Conservation (phyloP, 2,329 filamentous ascomycete genomes). For the Neocucurbitaria cava region DNA sequence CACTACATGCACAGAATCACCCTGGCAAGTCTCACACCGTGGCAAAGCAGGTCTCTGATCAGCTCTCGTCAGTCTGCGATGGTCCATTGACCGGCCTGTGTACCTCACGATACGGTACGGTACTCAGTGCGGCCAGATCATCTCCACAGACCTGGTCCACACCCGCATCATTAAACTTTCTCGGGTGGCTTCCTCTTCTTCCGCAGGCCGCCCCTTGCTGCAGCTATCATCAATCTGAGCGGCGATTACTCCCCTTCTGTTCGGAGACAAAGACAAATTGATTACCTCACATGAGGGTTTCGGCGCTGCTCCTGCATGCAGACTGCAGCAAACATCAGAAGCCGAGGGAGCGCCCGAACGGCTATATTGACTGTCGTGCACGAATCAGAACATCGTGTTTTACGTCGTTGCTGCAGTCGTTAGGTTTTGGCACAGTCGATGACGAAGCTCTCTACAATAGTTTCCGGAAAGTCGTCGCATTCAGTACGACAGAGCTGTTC, state of each 20-base stretch:
- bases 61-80: background rate
- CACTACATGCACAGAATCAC: constrained; percentile 6
- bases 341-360: background rate
- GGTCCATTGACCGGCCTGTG: constrained; percentile 1
- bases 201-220: constrained; percentile 7
- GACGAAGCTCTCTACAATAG: background rate
- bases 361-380: background rate
- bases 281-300: constrained; percentile 2
- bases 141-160: constrained; percentile 16
- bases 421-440: background rate
- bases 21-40: constrained; percentile 1
- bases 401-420: background rate
- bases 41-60: constrained; percentile 1
- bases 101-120: constrained; percentile 2
- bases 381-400: background rate
- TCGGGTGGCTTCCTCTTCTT: constrained; percentile 14
- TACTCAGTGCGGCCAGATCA: background rate
- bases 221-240: background rate
- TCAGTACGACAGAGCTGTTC: background rate
- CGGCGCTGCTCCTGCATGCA: background rate
- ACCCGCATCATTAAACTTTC: constrained; percentile 11
- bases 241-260: constrained; percentile 4
- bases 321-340: constrained; percentile 4
- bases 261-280: background rate
- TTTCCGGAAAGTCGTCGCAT: background rate